A percentile compares a stretch with the other conserved stretches of the same genome.
Evolutionary conservation across 129 eudicot genomes (phyloP).

Genomic region (Tagetes erecta): DNA sequence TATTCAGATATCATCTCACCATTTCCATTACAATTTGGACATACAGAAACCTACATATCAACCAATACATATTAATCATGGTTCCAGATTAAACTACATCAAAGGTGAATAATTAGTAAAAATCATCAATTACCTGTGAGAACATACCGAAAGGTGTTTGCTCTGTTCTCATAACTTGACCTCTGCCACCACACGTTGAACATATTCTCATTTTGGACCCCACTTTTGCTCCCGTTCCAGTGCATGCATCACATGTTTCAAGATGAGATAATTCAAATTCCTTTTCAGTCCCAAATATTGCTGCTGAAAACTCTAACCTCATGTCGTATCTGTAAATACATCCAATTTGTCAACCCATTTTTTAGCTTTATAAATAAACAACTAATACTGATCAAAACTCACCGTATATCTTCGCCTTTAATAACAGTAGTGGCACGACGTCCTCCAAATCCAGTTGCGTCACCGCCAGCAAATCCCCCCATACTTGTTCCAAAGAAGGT

Average conservation of each 20-base stretch:
- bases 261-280: constrained; percentile 95
- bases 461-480: constrained; percentile 84
- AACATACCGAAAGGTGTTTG: constrained; percentile 99
- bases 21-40: constrained; percentile 93
- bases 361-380: constrained; percentile 6
- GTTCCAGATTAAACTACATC: background rate
- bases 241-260: constrained; percentile 84
- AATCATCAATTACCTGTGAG: constrained; percentile 63
- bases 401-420: constrained; percentile 97
- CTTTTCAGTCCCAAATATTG: constrained; percentile 91
- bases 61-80: background rate
- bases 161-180: constrained; percentile 99
- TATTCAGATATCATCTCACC: constrained; percentile 92
- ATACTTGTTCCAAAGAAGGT: constrained; percentile 88
- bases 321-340: constrained; percentile 76
- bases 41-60: constrained; percentile 70
- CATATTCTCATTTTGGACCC: constrained; percentile 97
- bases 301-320: constrained; percentile 77
- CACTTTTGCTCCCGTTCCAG: constrained; percentile 89
- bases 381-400: constrained; percentile 26
- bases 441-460: constrained; percentile 71
- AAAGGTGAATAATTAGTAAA: background rate
- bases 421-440: constrained; percentile 76
- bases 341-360: constrained; percentile 20
- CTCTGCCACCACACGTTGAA: constrained; percentile 98